These are phyloP conservation scores for Tritrichomonas foetus DNA, from an alignment of 208 protist genomes.

Conservation along the genomic window DNA sequence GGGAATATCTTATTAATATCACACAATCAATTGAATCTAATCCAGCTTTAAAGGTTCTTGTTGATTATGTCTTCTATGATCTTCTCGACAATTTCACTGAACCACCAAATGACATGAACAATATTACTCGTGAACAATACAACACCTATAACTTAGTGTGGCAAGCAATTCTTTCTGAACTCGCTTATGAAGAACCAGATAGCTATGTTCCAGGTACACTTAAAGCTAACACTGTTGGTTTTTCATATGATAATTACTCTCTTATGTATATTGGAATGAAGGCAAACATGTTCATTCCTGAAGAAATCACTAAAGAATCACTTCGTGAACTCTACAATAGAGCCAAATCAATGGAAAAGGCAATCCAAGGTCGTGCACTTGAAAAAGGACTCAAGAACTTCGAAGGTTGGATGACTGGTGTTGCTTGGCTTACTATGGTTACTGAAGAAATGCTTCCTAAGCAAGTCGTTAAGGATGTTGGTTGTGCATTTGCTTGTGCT, in stretches of 20 bases:
- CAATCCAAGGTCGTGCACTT: too few species aligned
- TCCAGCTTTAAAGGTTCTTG: neutral
- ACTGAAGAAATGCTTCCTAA: neutral
- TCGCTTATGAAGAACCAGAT: neutral
- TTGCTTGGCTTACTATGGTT: too few species aligned
- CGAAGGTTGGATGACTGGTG: too few species aligned
- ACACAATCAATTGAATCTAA: neutral
- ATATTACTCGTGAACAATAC: neutral
- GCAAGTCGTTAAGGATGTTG: neutral
- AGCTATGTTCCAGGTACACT: neutral
- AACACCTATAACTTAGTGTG: neutral
- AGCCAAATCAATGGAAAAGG: too few species aligned
- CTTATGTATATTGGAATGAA: neutral
- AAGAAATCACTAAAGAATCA: too few species aligned
- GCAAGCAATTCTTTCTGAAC: neutral
- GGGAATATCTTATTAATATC: neutral
- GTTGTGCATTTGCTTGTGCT: neutral
- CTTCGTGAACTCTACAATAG: too few species aligned
- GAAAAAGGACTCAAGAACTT: too few species aligned
- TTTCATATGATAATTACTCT: neutral
- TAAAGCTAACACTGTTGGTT: neutral
- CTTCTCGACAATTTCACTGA: too few species aligned
- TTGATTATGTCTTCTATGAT: too few species aligned
- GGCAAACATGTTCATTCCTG: neutral
- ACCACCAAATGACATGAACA: too few species aligned